Conservation (phyloP, 371 early-diverging fungal genomes). For the Globomyces sp. region DNA sequence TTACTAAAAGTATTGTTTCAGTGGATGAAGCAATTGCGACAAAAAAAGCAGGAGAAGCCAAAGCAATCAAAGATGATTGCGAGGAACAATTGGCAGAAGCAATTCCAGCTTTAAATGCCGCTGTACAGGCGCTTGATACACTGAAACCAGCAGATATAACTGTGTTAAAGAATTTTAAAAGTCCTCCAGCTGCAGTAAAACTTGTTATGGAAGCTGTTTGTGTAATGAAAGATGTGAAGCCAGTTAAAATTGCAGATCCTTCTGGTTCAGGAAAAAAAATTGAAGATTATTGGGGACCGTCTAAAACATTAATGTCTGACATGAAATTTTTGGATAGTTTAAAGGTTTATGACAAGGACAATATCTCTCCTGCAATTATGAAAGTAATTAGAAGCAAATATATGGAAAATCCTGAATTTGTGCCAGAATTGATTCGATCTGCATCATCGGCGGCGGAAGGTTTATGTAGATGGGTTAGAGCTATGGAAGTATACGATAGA, state of each 20-base stretch:
- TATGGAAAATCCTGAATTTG: constrained; percentile 57
- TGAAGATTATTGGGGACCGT: constrained; percentile 50
- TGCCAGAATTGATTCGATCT: constrained; percentile 53
- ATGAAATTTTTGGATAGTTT: constrained; percentile 49
- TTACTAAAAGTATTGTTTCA: constrained; percentile 44
- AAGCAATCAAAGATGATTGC: constrained; percentile 53
- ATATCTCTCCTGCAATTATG: constrained; percentile 50
- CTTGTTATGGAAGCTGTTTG: constrained; percentile 58
- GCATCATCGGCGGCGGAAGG: constrained; percentile 60
- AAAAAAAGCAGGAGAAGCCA: constrained; percentile 47
- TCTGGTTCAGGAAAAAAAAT: constrained; percentile 53
- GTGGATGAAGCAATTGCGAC: constrained; percentile 55
- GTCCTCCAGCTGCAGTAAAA: constrained; percentile 54
- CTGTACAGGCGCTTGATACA: constrained; percentile 53
- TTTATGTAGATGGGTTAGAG: constrained; percentile 54
- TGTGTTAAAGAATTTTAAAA: constrained; percentile 56
- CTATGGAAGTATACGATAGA: constrained; percentile 55
- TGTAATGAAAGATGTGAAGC: constrained; percentile 57
- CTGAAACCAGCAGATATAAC: constrained; percentile 53
- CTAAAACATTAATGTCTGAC: constrained; percentile 52
- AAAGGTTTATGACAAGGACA: constrained; percentile 54
- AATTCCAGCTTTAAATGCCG: constrained; percentile 52
- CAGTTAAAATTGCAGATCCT: constrained; percentile 54
- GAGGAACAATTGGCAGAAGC: constrained; percentile 55
- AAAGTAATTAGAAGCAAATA: constrained; percentile 53